Evolutionary conservation across 495 filamentous ascomycete species (phyloP), one percentile per base, ranked within the genome.

Genomic region (Penicillium cinerascens): DNA sequence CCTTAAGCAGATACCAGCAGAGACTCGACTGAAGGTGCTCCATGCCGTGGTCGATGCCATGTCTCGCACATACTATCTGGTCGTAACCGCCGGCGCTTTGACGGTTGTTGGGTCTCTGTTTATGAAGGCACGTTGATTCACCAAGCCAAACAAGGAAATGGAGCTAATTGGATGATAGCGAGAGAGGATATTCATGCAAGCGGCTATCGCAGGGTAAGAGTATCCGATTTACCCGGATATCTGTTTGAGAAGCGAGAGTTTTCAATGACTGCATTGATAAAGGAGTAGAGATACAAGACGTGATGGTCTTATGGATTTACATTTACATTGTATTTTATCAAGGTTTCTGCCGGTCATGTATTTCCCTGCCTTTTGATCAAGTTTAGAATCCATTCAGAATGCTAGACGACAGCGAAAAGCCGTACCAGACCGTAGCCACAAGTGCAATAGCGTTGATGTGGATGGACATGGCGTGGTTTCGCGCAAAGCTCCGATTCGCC

Each of bases 381-480:
- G 9, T 42, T 44, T 56, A 59, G 4, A 51, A 17, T 20, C 49
- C 53, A 2, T 15, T 26, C 1, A 45, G 1, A 35, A 69, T 40
- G 8, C 49, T 68, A 2, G 55, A 65, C 0, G 70, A 75, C 54
- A 84, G 52, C 40, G 64, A 65, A 56, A 72, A 73, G 1, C 76
- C 79, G 66, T 82, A 82, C 55, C 69, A 71, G 6, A 82, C 22
- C 27, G 77, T 78, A 6, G 76, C 76, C 2, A 71, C 66, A 44
- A 82, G 66, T 0, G 74, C 69, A 25, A 82, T 63, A 13, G 81
- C 55, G 59, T 84, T 83, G 6, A 82, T 47, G 57, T 83, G 79
- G 42, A 82, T 82, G 16, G 65, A 68, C 75, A 80, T 82, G 5
- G 79, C 79, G 53, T 84, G 79, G 42, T 71, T 74, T 6, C 58